These are phyloP conservation scores for Macrophomina pseudophaseolina DNA, from an alignment of 2,329 filamentous ascomycete species.

Conservation along the genomic window DNA sequence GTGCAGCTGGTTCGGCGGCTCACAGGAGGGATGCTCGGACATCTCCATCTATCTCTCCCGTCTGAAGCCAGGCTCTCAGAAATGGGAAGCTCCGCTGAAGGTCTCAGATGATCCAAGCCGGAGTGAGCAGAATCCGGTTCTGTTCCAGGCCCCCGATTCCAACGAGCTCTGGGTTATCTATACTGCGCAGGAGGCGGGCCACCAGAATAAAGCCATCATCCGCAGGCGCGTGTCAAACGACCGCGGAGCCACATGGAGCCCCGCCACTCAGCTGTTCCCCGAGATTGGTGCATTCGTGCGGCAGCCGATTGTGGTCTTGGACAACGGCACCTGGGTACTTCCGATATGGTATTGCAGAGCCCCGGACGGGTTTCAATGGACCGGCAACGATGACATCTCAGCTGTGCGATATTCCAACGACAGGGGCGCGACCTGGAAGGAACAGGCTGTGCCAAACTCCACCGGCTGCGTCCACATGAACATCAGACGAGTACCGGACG, in stretches of 20 bases:
- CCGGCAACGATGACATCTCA: slow-evolving; percentile 53
- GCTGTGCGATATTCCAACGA: slow-evolving; percentile 47
- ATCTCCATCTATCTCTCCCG: slow-evolving; percentile 53
- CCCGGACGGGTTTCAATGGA: slow-evolving; percentile 49
- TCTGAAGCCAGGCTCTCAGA: slow-evolving; percentile 34
- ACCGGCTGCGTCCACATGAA: slow-evolving; percentile 54
- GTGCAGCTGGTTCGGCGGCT: slow-evolving; percentile 54
- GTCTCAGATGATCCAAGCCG: slow-evolving; percentile 47
- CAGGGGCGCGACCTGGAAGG: slow-evolving; percentile 47
- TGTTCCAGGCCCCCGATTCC: slow-evolving; percentile 46
- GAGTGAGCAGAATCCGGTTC: slow-evolving; percentile 54
- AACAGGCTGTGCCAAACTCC: slow-evolving; percentile 45
- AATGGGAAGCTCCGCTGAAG: slow-evolving; percentile 44
- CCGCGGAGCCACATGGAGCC: slow-evolving; percentile 45
- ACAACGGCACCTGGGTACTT: slow-evolving; percentile 48
- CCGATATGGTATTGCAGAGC: slow-evolving; percentile 53
- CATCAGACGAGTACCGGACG: slow-evolving; percentile 38
- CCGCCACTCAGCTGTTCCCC: slow-evolving; percentile 39
- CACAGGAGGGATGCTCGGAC: slow-evolving; percentile 52
- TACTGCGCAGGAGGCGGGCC: slow-evolving; percentile 52
- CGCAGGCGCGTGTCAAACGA: slow-evolving; percentile 46
- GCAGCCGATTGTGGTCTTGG: slow-evolving; percentile 47
- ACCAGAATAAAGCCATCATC: slow-evolving; percentile 51
- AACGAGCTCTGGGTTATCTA: slow-evolving; percentile 50
- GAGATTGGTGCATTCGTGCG: slow-evolving; percentile 49